Evolutionary conservation across 441 rosid genomes (phyloP).

Genomic region (Populus trichocarpa): DNA sequence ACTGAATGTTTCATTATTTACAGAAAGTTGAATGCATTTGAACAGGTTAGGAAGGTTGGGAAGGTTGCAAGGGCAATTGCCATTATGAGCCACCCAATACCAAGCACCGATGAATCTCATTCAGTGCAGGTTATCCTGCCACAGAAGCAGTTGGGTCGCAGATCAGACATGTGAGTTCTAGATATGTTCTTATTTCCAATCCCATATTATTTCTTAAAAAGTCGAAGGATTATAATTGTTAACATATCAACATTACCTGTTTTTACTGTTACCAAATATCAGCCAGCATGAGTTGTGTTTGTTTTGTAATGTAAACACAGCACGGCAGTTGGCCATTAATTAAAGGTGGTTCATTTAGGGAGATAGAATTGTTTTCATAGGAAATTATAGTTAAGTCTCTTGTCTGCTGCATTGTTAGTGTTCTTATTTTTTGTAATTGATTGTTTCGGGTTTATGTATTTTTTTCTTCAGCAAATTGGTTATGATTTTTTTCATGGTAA

Average conservation of each 20-base stretch:
- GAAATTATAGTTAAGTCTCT: not conserved
- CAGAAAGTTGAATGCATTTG: conserved; percentile 15
- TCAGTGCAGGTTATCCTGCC: conserved; percentile 88
- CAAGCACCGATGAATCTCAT: conserved; percentile 80
- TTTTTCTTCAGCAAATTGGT: not conserved
- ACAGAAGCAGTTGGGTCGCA: conserved; percentile 87
- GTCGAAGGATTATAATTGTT: not conserved
- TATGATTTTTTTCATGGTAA: not conserved
- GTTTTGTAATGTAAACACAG: not conserved
- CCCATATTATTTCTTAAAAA: not conserved
- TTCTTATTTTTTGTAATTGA: not conserved
- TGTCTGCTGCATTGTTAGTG: not conserved
- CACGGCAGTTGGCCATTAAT: not conserved
- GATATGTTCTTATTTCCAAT: not conserved
- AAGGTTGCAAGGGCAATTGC: conserved; percentile 91
- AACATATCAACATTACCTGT: not conserved
- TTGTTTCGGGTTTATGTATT: not conserved
- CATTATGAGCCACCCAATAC: conserved; percentile 87
- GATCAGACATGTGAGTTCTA: conserved; percentile 78
- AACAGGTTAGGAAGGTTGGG: conserved; percentile 81
- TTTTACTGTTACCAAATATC: not conserved
- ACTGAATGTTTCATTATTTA: conserved; percentile 13
- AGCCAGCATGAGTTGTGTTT: not conserved
- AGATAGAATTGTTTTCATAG: not conserved
- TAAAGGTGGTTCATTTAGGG: not conserved